Evolutionary conservation across 345 rosid species (phyloP).

Genomic region (Syzygium aqueum): DNA sequence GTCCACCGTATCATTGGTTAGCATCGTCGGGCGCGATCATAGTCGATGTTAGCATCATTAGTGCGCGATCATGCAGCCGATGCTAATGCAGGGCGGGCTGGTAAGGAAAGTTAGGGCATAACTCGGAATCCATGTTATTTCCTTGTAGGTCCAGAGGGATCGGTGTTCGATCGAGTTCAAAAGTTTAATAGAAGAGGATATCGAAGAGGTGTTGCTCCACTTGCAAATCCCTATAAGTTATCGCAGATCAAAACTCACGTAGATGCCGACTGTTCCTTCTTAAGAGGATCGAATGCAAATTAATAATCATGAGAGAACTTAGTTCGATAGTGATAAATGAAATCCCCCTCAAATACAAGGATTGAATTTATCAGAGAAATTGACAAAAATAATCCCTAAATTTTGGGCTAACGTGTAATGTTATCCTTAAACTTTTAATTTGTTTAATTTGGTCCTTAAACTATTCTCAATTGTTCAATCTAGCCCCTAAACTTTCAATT

Average conservation of each 20-base stretch:
- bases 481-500: neutral
- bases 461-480: neutral
- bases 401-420: neutral
- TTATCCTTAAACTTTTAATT: neutral
- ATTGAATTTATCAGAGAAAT: neutral
- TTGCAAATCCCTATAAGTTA: neutral
- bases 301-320: neutral
- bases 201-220: neutral
- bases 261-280: neutral
- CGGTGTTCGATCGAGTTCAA: neutral
- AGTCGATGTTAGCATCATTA: neutral
- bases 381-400: neutral
- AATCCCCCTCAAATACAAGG: neutral
- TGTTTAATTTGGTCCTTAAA: fast-evolving
- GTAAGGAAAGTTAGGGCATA: neutral
- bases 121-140: neutral
- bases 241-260: neutral
- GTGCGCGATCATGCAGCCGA: neutral
- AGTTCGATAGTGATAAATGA: neutral
- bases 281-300: neutral
- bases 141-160: neutral
- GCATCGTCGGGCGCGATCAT: neutral
- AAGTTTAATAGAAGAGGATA: neutral
- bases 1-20: neutral
- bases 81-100: neutral